phyloP scores from a whole-genome alignment of 2,329 filamentous ascomycete species.

The Monosporascus sp. region DNA sequence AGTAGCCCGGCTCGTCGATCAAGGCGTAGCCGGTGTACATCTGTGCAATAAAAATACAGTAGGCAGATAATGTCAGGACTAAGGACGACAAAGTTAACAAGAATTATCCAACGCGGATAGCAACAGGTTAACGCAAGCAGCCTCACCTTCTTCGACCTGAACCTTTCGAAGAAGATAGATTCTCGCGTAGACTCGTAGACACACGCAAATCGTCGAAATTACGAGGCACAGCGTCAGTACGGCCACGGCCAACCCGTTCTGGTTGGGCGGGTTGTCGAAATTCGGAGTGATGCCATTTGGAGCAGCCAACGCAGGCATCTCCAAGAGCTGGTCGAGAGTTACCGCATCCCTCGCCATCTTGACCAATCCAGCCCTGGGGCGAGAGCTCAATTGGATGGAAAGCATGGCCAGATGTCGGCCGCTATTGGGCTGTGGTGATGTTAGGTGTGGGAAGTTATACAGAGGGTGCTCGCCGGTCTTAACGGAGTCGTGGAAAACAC shows the following conservation, averaged over 20 bases:
- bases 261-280: slow-evolving; percentile 11
- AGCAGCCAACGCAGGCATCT: slow-evolving; percentile 7
- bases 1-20: slow-evolving; percentile 28
- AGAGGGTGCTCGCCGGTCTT: too few relatives aligned
- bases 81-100: background rate
- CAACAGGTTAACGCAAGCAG: background rate
- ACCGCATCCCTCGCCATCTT: slow-evolving; percentile 5
- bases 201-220: slow-evolving; percentile 7
- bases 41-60: background rate
- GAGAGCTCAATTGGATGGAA: too few relatives aligned
- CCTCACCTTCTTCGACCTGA: slow-evolving; percentile 11
- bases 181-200: slow-evolving; percentile 9
- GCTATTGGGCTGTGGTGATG: too few relatives aligned
- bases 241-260: slow-evolving; percentile 8
- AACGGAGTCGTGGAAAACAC: too few relatives aligned
- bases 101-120: background rate
- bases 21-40: slow-evolving; percentile 11
- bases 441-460: too few relatives aligned
- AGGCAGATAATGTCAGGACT: background rate
- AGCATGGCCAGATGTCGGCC: too few relatives aligned
- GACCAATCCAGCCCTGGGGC: background rate
- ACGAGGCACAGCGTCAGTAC: slow-evolving; percentile 6
- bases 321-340: slow-evolving; percentile 3
- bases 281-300: slow-evolving; percentile 6
- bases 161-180: slow-evolving; percentile 9